Evolutionary conservation across 306 rosid genomes (phyloP).

Genomic region (Oemleria cerasiformis): DNA sequence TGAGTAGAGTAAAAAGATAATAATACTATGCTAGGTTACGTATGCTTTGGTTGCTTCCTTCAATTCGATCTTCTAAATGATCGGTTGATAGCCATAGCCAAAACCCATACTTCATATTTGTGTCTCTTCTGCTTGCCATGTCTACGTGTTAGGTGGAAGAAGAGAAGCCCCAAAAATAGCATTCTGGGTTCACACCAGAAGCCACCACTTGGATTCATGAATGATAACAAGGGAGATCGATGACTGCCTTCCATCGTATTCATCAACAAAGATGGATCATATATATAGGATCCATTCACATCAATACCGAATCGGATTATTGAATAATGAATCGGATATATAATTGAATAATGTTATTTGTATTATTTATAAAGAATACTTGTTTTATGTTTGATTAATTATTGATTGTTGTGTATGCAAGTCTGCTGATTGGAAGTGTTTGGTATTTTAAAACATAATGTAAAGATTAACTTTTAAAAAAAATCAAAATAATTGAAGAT

Average conservation of each 20-base stretch:
- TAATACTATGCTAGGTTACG: background rate
- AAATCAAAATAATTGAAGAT: too few relatives aligned
- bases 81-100: background rate
- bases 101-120: background rate
- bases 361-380: too few relatives aligned
- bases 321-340: too few relatives aligned
- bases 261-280: background rate
- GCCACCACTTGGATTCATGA: background rate
- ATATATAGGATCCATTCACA: too few relatives aligned
- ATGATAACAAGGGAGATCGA: background rate
- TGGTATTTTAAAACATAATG: too few relatives aligned
- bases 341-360: too few relatives aligned
- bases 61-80: background rate
- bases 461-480: too few relatives aligned
- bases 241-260: background rate
- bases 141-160: conserved; percentile 9
- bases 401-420: too few relatives aligned
- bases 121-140: background rate
- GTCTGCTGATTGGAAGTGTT: too few relatives aligned
- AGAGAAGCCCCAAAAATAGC: conserved; percentile 5
- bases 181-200: background rate
- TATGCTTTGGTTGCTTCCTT: background rate
- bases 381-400: too few relatives aligned
- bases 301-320: too few relatives aligned
- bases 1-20: background rate